These are phyloP conservation scores for Graphium sp. DNA, from an alignment of 2,329 filamentous ascomycete species.

Conservation along the genomic window DNA sequence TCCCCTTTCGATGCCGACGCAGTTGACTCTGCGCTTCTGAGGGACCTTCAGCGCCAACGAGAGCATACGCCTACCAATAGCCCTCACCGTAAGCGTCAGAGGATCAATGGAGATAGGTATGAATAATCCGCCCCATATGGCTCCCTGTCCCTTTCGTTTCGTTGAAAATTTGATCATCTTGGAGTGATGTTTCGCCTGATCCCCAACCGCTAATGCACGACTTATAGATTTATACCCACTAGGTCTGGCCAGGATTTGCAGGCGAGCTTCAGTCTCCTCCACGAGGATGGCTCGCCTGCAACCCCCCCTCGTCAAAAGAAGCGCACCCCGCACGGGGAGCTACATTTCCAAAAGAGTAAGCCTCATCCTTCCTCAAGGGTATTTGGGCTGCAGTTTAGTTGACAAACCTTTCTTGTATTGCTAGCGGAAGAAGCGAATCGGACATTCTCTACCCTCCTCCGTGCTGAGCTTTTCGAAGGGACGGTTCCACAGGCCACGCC, in stretches of 20 bases:
- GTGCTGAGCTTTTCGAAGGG: conserved; percentile 82
- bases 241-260: conserved; percentile 84
- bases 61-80: conserved; percentile 35
- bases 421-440: conserved; percentile 83
- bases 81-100: conserved; percentile 40
- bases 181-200: too few relatives aligned
- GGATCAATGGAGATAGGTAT: conserved; percentile 49
- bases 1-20: conserved; percentile 28
- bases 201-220: too few relatives aligned
- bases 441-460: conserved; percentile 74
- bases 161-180: too few relatives aligned
- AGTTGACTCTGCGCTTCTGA: conserved; percentile 30
- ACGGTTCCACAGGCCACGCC: conserved; percentile 70
- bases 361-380: conserved; percentile 5
- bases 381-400: neutral
- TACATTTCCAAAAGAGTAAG: conserved; percentile 87
- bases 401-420: neutral
- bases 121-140: too few relatives aligned
- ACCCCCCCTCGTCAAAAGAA: conserved; percentile 77
- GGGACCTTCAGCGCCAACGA: conserved; percentile 31
- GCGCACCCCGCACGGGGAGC: conserved; percentile 71
- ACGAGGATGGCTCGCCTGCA: conserved; percentile 84
- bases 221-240: conserved; percentile 93
- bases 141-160: too few relatives aligned
- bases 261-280: conserved; percentile 79